Percentiles rank a stretch among this genome's conserved stretches.
phyloP scores from a whole-genome alignment of 75 land plant species.

The Picea sitchensis region DNA sequence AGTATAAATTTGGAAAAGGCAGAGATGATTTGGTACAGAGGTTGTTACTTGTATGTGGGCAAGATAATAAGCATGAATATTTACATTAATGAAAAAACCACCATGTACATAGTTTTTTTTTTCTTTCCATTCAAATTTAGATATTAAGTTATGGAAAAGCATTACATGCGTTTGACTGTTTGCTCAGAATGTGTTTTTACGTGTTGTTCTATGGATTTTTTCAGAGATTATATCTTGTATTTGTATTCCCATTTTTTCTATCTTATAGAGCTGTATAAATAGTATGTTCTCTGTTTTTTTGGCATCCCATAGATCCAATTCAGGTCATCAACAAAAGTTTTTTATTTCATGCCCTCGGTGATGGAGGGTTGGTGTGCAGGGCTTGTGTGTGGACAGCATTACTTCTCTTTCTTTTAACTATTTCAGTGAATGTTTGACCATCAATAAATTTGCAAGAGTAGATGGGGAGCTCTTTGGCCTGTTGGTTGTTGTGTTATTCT shows the following conservation, averaged over 20 bases:
- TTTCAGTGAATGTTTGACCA: conserved; percentile 12
- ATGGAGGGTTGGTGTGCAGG: neutral
- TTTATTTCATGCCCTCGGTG: neutral
- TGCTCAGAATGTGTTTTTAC: neutral
- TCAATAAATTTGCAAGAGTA: conserved; percentile 77
- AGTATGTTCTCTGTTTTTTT: too few species aligned
- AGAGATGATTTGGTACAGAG: conserved; percentile 44
- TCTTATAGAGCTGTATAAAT: too few species aligned
- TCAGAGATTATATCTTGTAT: too few species aligned
- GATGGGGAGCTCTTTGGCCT: conserved; percentile 91
- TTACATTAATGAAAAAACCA: neutral
- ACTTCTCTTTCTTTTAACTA: conserved; percentile 59
- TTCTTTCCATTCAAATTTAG: neutral
- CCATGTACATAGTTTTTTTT: neutral
- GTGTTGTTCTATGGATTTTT: too few species aligned
- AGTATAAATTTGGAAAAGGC: conserved; percentile 66
- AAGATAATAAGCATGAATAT: conserved; percentile 36
- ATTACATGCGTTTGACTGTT: neutral
- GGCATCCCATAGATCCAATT: too few species aligned
- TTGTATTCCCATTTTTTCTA: too few species aligned
- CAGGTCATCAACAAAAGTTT: neutral
- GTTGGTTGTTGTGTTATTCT: conserved; percentile 81
- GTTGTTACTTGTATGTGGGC: conserved; percentile 48
- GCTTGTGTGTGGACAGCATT: conserved; percentile 38
- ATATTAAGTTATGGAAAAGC: neutral